Percentiles rank a stretch among this genome's conserved stretches.
phyloP scores from a whole-genome alignment of 495 filamentous ascomycete species.

The Penicillium samsonianum region DNA sequence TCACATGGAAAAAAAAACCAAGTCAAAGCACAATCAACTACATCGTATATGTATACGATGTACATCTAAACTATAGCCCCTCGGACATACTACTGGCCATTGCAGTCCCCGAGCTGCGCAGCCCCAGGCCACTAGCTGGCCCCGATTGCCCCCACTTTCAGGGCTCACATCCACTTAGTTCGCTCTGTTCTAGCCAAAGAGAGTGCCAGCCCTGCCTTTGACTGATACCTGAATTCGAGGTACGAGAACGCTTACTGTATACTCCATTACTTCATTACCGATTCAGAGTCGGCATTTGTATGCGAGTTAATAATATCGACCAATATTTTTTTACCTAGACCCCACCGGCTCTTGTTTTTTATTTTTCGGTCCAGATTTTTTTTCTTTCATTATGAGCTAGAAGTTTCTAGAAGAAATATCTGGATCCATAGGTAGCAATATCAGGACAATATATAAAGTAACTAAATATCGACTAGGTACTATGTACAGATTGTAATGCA shows the following conservation, averaged over 20 bases:
- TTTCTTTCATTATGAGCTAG: background rate
- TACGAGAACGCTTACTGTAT: slow-evolving; percentile 15
- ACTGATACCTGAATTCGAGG: slow-evolving; percentile 23
- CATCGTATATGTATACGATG: background rate
- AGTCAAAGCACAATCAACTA: background rate
- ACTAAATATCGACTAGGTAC: background rate
- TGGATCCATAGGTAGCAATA: background rate
- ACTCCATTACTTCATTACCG: slow-evolving; percentile 11
- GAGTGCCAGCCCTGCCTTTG: slow-evolving; percentile 24
- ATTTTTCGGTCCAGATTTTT: background rate
- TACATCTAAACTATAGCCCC: background rate
- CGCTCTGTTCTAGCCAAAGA: slow-evolving; percentile 25
- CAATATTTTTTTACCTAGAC: background rate
- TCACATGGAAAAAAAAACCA: slow-evolving; percentile 2
- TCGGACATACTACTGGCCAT: slow-evolving; percentile 5
- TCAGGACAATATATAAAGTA: too few species aligned
- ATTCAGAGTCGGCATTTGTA: slow-evolving; percentile 2
- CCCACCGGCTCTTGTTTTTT: background rate
- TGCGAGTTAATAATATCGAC: background rate
- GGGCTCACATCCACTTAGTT: slow-evolving; percentile 37
- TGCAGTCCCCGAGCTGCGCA: slow-evolving; percentile 30
- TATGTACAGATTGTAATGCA: background rate
- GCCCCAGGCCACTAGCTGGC: slow-evolving; percentile 14
- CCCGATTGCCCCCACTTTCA: slow-evolving; percentile 31
- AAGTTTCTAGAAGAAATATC: slow-evolving; percentile 9